These are phyloP conservation scores for Trypanosoma avium DNA, from an alignment of 208 protist genomes.

Conservation along the genomic window DNA sequence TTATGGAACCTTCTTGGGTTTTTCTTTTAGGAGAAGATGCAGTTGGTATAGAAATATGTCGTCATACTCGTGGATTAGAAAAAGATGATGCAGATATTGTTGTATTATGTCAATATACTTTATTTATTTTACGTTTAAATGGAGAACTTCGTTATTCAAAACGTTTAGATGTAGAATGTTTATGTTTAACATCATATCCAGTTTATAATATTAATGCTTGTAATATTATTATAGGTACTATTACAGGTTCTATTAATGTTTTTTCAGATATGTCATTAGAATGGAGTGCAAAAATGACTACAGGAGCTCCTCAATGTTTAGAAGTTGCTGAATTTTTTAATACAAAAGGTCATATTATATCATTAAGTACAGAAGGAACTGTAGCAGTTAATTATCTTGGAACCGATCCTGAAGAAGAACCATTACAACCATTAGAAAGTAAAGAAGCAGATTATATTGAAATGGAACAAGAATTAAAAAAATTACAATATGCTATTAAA, in stretches of 20 bases:
- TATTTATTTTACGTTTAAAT: constrained; percentile 67
- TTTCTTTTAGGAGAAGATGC: constrained; percentile 89
- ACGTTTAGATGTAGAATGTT: constrained; percentile 75
- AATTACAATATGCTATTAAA: constrained; percentile 69
- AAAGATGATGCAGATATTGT: constrained; percentile 68
- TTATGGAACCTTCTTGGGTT: constrained; percentile 45
- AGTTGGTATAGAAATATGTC: constrained; percentile 70
- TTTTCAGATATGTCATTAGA: constrained; percentile 84
- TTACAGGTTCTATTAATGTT: constrained; percentile 71
- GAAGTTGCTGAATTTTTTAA: constrained; percentile 59
- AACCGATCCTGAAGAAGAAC: constrained; percentile 84
- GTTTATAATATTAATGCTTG: constrained; percentile 41
- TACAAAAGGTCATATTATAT: constrained; percentile 78
- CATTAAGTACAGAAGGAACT: constrained; percentile 57
- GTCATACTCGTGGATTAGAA: constrained; percentile 40
- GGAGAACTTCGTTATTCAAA: constrained; percentile 51
- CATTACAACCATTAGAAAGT: constrained; percentile 69
- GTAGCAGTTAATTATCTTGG: constrained; percentile 91
- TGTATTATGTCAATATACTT: constrained; percentile 69
- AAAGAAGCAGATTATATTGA: constrained; percentile 79
- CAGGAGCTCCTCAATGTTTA: constrained; percentile 52
- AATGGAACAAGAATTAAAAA: constrained; percentile 81
- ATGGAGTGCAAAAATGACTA: constrained; percentile 78
- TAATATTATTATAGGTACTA: constrained; percentile 86
- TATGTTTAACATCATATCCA: constrained; percentile 59